A percentile compares a stretch with the other conserved stretches of the same genome.
phyloP scores from a whole-genome alignment of 805 yeast species.

The Candida tallmaniae region DNA sequence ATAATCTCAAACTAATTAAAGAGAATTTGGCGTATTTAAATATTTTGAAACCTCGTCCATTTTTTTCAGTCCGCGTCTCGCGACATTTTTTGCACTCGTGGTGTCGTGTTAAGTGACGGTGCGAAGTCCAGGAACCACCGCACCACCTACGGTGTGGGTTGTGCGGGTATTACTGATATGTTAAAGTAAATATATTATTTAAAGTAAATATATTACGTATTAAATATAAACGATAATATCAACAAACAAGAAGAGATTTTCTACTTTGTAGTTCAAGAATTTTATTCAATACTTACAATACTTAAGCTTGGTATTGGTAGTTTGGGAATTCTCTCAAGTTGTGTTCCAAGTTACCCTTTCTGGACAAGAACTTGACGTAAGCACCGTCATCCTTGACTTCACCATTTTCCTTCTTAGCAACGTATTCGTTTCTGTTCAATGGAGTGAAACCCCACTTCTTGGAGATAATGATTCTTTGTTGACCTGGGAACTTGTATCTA shows the following conservation, averaged over 20 bases:
- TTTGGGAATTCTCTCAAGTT: conserved; percentile 95
- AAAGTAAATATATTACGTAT: too few relatives aligned
- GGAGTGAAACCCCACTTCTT: conserved; percentile 99
- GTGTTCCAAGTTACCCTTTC: conserved; percentile 90
- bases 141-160: neutral
- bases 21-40: too few relatives aligned
- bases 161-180: neutral
- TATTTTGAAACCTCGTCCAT: conserved; percentile 4
- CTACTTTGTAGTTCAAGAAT: too few relatives aligned
- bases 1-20: too few relatives aligned
- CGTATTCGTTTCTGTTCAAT: conserved; percentile 96
- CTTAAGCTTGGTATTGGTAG: conserved; percentile 50
- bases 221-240: neutral
- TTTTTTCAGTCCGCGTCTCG: neutral
- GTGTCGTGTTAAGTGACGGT: neutral
- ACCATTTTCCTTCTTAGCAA: conserved; percentile 90
- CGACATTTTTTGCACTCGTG: neutral
- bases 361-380: conserved; percentile 96
- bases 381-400: conserved; percentile 99
- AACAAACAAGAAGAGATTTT: too few relatives aligned
- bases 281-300: too few relatives aligned
- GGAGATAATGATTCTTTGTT: conserved; percentile 97
- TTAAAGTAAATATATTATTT: too few relatives aligned
- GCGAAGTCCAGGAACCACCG: neutral
- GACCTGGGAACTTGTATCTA: conserved; percentile 99